Base-by-base conservation (phyloP, 805 yeast species). In the Kuraishia capsulata region DNA sequence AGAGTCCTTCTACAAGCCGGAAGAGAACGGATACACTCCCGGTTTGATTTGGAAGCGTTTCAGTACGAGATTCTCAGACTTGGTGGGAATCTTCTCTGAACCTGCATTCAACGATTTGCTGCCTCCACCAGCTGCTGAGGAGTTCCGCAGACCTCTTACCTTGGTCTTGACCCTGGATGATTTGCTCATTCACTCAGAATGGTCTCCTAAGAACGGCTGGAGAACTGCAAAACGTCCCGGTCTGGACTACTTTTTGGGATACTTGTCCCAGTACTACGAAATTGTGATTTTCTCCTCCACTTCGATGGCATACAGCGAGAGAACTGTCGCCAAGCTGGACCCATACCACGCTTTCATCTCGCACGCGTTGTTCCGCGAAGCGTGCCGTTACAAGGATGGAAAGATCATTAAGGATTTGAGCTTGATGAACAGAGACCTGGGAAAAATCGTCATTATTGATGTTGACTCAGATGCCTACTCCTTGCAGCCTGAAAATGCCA, bases 221-320 rank as follows among this genome's bases (percentile, higher is more conserved):
- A 81, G 92, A 65, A 90, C 97, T 13, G 97, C 96, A 23, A 92
- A 92, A 70, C 86, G 99, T 67, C 97, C 98, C 25, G 99, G 98
- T 45, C 79, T 87, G 44, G 98, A 94, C 61, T 92, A 92, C 68
- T 92, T 92, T 65, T 67, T 92, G 56, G 96, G 95, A 21, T 92
- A 92, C 62, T 68, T 92, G 50, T 84, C 96, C 5, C 95, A 86
- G 64, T 90, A 88, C 68, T 92, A 90, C 62, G 99, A 92, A 66
- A 81, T 92, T 56, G 97, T 92, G 38, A 65, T 94, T 35, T 92
- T 92, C 58, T 77, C 90, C 25, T 78, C 88, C 43, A 85, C 85
- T 57, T 81, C 83, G 51, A 81, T 79, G 78, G 81, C 83, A 69
- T 82, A 82, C 57, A 77, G 88, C 41, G 96, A 89, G 53, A 81